Base-by-base conservation (phyloP, 352 stramenopile genomes). In the Phytophthora pistaciae region DNA sequence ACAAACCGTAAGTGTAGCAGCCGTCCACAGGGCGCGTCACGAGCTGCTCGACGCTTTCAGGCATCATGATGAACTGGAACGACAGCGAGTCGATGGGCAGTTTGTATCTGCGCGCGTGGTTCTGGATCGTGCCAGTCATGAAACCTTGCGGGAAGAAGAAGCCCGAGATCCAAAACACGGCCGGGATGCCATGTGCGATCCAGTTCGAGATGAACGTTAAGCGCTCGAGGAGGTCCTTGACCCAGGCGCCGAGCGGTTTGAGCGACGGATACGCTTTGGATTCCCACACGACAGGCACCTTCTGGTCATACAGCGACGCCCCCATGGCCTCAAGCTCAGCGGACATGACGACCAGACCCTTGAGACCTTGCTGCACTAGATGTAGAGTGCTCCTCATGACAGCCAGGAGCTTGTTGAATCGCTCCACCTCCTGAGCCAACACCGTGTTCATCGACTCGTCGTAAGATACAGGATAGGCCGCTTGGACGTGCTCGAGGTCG, bases 61-160 rank as follows among this genome's bases (percentile, higher is more conserved):
- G 64, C 50, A 94, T 69, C 70, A 96, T 91, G 38, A 96, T 52
- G 50, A 95, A 96, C 46, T 85, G 69, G 70, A 97, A 97, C 0
- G 82, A 87, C 5, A 97, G 68, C 36, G 89, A 92, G 69, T 98
- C 92, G 58, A 98, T 97, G 2, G 92, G 89, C 18, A 96, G 67
- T 21, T 82, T 79, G 77, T 97, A 95, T 58, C 78, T 78, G 18
- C 95, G 85, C 10, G 95, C 95, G 62, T 97, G 93, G 70, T 98
- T 98, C 72, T 98, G 95, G 61, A 98, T 88, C 48, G 86, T 96
- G 14, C 91, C 92, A 8, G 95, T 98, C 79, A 98, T 93, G 75
- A 98, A 98, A 33, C 90, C 89, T 75, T 97, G 91, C 5, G 93
- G 91, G 70, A 98, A 98, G 78, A 98, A 98, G 68, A 98, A 98